Base-by-base conservation (phyloP, 1,139 yeast genomes). In the Yamadazyma songkhlaensis region DNA sequence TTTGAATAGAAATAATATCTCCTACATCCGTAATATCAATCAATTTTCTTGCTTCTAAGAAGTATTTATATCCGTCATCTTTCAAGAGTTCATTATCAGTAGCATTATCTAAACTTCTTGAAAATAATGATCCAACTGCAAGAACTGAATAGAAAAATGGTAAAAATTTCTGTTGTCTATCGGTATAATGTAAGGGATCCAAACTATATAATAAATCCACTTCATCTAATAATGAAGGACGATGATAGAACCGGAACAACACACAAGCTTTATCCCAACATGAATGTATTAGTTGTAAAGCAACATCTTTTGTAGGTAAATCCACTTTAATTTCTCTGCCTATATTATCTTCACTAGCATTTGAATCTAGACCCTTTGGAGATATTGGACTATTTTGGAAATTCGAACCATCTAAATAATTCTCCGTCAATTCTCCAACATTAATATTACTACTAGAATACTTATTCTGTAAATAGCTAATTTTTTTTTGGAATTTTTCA, bases 231-330 rank as follows among this genome's bases (percentile, higher is more conserved):
- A 88, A 77, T 3, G 92, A 81, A 0, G 96, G 95, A 20, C 95
- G 69, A 54, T 89, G 96, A 55, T 85, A 85, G 54, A 89, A 88
- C 39, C 96, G 67, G 55, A 87, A 85, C 39, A 88, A 64, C 9
- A 86, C 89, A 58, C 95, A 87, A 0, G 95, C 92, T 51, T 84
- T 82, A 47, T 81, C 78, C 95, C 96, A 88, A 1, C 92, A 86
- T 34, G 83, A 77, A 49, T 78, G 79, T 24, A 88, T 81, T 46
- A 88, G 67, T 49, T 79, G 78, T 31, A 84, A 60, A 0, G 96
- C 92, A 17, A 76, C 74, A 29, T 81, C 82, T 49, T 84, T 79
- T 1, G 90, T 77, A 0, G 97, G 97, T 32, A 89, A 61, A 7
- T 84, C 79, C 35, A 87, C 75, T 47, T 74, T 81, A 47, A 87